phyloP scores from a whole-genome alignment of 192 early-diverging fungal genomes.

The Jimgerdemannia lactiflua region DNA sequence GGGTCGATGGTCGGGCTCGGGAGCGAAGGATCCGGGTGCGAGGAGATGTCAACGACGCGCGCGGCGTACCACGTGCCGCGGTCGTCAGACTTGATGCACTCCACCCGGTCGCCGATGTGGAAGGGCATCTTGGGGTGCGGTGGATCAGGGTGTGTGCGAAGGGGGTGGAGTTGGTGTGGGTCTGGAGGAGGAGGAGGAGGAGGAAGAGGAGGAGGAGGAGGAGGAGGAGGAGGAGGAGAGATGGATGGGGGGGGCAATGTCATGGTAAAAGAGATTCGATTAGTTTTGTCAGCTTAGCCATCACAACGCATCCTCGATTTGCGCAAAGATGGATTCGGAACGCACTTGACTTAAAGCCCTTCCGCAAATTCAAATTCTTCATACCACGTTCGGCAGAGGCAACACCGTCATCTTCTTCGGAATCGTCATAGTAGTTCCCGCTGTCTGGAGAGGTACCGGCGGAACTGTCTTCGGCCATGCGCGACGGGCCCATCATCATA shows the following conservation, averaged over 20 bases:
- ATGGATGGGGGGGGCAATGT: too few relatives aligned
- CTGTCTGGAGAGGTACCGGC: conserved; percentile 16
- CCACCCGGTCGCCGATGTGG: conserved; percentile 13
- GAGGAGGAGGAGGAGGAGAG: too few relatives aligned
- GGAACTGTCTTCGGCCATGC: background rate
- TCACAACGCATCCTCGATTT: too few relatives aligned
- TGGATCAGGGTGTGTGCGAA: background rate
- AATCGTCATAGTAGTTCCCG: conserved; percentile 17
- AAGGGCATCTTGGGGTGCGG: conserved; percentile 6
- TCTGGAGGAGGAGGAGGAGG: background rate
- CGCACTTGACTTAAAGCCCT: conserved; percentile 11
- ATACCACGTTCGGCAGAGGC: conserved; percentile 7
- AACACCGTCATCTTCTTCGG: conserved; percentile 12
- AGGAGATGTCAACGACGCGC: conserved; percentile 15
- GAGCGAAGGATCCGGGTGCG: conserved; percentile 2
- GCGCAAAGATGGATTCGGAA: background rate
- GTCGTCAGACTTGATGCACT: conserved; percentile 19
- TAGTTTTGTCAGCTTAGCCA: too few relatives aligned
- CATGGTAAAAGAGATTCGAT: too few relatives aligned
- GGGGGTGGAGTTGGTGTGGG: conserved; percentile 3
- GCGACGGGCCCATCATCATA: too few relatives aligned
- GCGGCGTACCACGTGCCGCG: conserved; percentile 19
- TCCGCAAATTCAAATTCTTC: conserved; percentile 9
- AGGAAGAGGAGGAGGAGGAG: too few relatives aligned
- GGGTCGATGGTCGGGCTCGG: too few relatives aligned